A percentile compares a stretch with the other conserved stretches of the same genome.
These are phyloP conservation scores for Melampsora larici-populina DNA, from an alignment of 1,284 basidiomycete species.

Conservation along the genomic window DNA sequence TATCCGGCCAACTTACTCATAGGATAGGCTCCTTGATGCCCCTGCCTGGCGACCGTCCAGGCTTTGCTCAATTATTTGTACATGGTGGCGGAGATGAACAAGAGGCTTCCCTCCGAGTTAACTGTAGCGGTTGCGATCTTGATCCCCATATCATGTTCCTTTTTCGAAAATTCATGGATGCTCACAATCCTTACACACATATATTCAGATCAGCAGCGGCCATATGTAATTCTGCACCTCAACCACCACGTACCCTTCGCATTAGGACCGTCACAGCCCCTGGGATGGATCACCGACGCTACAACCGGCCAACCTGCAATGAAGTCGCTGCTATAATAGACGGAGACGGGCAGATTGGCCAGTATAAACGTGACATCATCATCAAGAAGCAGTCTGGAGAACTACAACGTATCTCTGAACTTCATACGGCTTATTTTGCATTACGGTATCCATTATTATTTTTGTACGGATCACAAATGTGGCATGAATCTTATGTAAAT, in stretches of 20 bases:
- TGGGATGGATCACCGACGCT: background rate
- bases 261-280: background rate
- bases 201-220: background rate
- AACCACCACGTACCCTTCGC: background rate
- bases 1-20: too few species aligned
- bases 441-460: constrained; percentile 17
- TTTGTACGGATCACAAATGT: background rate
- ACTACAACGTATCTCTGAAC: background rate
- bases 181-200: constrained; percentile 9
- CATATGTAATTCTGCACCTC: background rate
- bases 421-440: constrained; percentile 6
- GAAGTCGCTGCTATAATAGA: background rate
- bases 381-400: background rate
- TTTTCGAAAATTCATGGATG: constrained; percentile 3
- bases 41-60: too few species aligned
- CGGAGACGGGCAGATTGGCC: background rate
- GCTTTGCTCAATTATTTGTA: constrained; percentile 15
- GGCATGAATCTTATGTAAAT: background rate
- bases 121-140: background rate
- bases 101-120: background rate
- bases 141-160: background rate
- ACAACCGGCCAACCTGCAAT: background rate
- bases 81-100: background rate
- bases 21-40: too few species aligned
- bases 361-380: background rate